Percentiles rank a stretch among this genome's conserved stretches.
Evolutionary conservation across 192 early-diverging fungal species (phyloP).

Genomic region (Linnemannia elongata): DNA sequence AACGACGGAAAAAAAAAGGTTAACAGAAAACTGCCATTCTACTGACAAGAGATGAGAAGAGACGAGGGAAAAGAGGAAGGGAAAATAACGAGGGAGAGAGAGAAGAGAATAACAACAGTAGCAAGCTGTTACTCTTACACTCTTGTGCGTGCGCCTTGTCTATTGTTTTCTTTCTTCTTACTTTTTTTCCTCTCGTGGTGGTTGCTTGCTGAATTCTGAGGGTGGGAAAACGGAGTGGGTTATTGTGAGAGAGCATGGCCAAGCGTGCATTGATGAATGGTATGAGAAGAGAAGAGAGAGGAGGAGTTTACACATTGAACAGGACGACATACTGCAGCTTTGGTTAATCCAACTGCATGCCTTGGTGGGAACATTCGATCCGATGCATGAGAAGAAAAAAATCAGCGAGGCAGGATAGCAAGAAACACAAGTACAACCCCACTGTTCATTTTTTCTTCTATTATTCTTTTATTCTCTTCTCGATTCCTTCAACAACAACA

Average conservation of each 20-base stretch:
- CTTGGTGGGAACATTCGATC: neutral
- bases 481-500: neutral
- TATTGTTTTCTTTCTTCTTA: neutral
- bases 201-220: neutral
- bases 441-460: neutral
- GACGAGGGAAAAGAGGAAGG: no score
- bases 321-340: neutral
- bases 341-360: neutral
- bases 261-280: no score
- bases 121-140: neutral
- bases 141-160: neutral
- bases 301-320: neutral
- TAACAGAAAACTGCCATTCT: neutral
- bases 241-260: no score
- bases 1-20: neutral
- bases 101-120: neutral
- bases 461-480: neutral
- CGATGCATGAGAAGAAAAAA: neutral
- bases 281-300: neutral
- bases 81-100: neutral
- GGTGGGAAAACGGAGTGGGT: neutral
- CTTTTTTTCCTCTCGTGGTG: conserved; percentile 1
- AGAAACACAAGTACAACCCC: neutral
- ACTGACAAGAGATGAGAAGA: no score
- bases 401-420: neutral